phyloP scores from a whole-genome alignment of 345 rosid species.

The Clausena lansium region DNA sequence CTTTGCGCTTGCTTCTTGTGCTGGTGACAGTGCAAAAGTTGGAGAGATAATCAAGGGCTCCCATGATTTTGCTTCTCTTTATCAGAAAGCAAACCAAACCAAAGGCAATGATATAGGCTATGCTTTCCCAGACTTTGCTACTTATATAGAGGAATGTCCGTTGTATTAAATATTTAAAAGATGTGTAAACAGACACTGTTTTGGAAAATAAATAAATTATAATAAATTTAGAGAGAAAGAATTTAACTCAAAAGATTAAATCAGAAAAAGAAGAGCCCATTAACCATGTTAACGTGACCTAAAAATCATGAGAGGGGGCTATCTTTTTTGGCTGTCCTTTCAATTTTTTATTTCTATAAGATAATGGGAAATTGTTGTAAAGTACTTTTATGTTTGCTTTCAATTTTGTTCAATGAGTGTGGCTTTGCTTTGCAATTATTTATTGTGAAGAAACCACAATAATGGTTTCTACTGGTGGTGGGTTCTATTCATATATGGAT shows the following conservation, averaged over 20 bases:
- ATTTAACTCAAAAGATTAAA: neutral
- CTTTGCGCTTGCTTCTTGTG: slow-evolving; percentile 69
- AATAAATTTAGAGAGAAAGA: too few relatives aligned
- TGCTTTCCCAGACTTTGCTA: neutral
- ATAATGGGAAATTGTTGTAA: slow-evolving; percentile 25
- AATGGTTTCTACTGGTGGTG: slow-evolving; percentile 14
- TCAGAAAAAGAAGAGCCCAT: neutral
- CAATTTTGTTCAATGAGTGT: slow-evolving; percentile 29
- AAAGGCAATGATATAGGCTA: neutral
- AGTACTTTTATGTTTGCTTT: slow-evolving; percentile 45
- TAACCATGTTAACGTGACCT: slow-evolving; percentile 19
- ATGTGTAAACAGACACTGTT: neutral
- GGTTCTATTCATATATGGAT: slow-evolving; percentile 1
- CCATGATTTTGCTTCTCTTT: slow-evolving; percentile 19
- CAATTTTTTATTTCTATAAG: slow-evolving; percentile 13
- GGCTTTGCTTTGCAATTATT: slow-evolving; percentile 28
- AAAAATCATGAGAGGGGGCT: slow-evolving; percentile 26
- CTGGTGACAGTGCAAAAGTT: slow-evolving; percentile 74
- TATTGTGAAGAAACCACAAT: slow-evolving; percentile 16
- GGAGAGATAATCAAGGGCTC: slow-evolving; percentile 83
- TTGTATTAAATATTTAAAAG: neutral
- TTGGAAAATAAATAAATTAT: neutral
- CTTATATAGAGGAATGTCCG: slow-evolving; percentile 3
- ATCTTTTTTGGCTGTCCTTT: slow-evolving; percentile 14
- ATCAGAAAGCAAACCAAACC: slow-evolving; percentile 14